Evolutionary conservation across 129 eudicot genomes (phyloP), one percentile per base, ranked within the genome.

Genomic region (Ambrosia artemisiifolia): DNA sequence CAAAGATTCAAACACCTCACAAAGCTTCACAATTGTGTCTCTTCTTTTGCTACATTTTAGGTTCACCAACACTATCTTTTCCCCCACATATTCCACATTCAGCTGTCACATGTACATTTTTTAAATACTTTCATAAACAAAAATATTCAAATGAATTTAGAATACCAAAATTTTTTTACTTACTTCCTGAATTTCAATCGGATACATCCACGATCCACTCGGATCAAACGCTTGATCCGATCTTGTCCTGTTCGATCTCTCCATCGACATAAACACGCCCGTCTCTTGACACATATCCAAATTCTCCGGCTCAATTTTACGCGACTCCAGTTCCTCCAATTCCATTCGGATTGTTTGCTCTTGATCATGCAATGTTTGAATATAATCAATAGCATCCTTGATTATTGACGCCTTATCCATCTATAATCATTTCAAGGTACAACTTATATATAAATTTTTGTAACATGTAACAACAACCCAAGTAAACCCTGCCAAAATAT

Each of bases 331-430:
- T 14, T 85, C 82, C 11, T 70, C 75, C 55, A 92, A 71, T 13
- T 92, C 98, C 0, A 82, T 76, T 67, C 56, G 70, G 57, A 92
- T 81, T 51, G 70, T 80, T 28, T 64, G 80, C 77, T 92, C 95
- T 78, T 92, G 88, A 38, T 87, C 85, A 6, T 87, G 89, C 59
- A 92, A 75, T 11, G 67, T 64, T 76, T 83, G 85, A 8, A 92
- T 92, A 51, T 92, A 89, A 14, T 69, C 81, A 24, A 92, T 92
- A 5, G 98, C 98, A 69, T 92, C 98, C 72, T 80, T 92, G 2
- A 92, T 79, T 77, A 89, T 87, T 9, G 98, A 92, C 7, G 98
- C 98, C 74, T 92, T 92, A 38, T 92, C 98, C 98, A 92, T 87
- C 98, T 92, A 47, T 1, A 47, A 56, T 4, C 43, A 5, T 36